A percentile compares a stretch with the other conserved stretches of the same genome.
These are phyloP conservation scores for Pisolithus thermaeus DNA, from an alignment of 1,284 basidiomycete genomes.

Conservation along the genomic window DNA sequence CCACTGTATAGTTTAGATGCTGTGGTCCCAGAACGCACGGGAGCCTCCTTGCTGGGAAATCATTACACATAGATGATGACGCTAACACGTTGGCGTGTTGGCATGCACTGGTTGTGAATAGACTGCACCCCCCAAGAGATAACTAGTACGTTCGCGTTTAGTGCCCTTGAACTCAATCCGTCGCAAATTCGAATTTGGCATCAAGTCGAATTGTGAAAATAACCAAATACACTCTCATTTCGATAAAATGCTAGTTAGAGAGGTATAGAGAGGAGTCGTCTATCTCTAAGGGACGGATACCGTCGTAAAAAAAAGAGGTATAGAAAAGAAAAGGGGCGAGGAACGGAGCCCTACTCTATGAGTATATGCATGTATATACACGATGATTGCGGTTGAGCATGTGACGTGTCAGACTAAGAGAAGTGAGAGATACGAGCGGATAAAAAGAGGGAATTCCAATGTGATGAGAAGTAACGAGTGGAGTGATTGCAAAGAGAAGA, in stretches of 20 bases:
- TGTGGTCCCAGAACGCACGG: too few relatives aligned
- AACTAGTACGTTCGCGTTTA: too few relatives aligned
- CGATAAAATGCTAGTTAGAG: background rate
- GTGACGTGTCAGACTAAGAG: background rate
- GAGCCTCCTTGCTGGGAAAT: too few relatives aligned
- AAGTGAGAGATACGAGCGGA: background rate
- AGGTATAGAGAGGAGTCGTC: background rate
- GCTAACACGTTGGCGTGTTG: too few relatives aligned
- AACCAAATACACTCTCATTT: background rate
- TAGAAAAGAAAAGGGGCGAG: background rate
- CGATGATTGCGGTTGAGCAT: background rate
- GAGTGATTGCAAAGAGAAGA: background rate
- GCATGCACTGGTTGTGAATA: too few relatives aligned
- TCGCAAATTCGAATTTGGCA: too few relatives aligned
- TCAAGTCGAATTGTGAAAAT: background rate
- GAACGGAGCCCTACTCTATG: constrained; percentile 1
- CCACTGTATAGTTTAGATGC: too few relatives aligned
- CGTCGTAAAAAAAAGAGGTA: background rate
- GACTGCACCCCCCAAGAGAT: too few relatives aligned
- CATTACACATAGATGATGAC: too few relatives aligned
- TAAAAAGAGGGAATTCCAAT: background rate
- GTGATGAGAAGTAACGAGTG: background rate
- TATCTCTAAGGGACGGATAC: constrained; percentile 2
- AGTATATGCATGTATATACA: constrained; percentile 5
- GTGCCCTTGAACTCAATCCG: too few relatives aligned